phyloP scores from a whole-genome alignment of 148 eudicot species.

The Bassia scoparia region DNA sequence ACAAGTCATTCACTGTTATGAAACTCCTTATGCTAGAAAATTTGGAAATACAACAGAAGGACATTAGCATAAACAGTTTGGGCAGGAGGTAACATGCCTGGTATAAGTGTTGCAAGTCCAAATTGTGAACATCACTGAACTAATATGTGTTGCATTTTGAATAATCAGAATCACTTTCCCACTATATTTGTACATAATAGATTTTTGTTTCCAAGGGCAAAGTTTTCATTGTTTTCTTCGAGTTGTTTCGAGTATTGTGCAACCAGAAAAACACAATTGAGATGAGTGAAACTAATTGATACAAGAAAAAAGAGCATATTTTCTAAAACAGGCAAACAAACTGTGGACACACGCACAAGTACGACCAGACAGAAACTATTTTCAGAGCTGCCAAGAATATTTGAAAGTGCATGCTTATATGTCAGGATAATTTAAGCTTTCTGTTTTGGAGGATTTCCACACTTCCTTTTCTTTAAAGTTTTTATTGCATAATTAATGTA shows the following conservation, averaged over 20 bases:
- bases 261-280: constrained; percentile 22
- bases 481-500: background rate
- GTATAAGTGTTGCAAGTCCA: constrained; percentile 93
- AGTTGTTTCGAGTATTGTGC: constrained; percentile 95
- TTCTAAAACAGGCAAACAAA: constrained; percentile 1
- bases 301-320: background rate
- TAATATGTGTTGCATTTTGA: constrained; percentile 96
- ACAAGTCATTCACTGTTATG: background rate
- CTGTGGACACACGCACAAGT: too few relatives aligned
- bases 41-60: background rate
- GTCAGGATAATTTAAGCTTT: background rate
- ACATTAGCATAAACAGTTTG: background rate
- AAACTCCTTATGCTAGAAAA: constrained; percentile 4
- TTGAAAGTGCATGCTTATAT: background rate
- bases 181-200: constrained; percentile 91
- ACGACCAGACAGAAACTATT: background rate
- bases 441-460: background rate
- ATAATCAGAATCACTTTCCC: constrained; percentile 98
- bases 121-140: constrained; percentile 97
- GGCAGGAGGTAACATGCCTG: constrained; percentile 49
- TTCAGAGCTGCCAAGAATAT: background rate
- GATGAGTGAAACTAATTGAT: background rate
- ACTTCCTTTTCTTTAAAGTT: background rate
- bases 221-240: constrained; percentile 90
- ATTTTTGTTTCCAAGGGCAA: constrained; percentile 65